phyloP scores from a whole-genome alignment of 768 basidiomycete species.

The Tulasnella sp. region DNA sequence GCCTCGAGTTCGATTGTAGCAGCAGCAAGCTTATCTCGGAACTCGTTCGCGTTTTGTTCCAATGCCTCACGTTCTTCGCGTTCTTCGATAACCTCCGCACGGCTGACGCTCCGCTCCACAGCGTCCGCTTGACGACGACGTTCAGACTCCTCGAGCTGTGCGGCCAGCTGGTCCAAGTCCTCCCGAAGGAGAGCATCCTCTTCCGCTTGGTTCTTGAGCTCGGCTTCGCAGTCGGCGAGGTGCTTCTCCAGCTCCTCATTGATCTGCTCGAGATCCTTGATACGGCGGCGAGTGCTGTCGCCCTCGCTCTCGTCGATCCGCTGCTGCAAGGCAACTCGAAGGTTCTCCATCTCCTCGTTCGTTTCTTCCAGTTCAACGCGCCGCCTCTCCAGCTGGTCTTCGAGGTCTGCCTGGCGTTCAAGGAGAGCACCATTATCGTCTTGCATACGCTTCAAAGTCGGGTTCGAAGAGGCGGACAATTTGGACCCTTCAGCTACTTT shows the following conservation, averaged over 20 bases:
- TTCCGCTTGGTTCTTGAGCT: conserved; percentile 43
- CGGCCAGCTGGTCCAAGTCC: conserved; percentile 51
- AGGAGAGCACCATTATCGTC: conserved; percentile 60
- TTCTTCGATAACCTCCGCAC: conserved; percentile 61
- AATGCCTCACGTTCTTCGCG: conserved; percentile 66
- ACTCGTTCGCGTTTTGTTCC: conserved; percentile 47
- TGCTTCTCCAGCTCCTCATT: conserved; percentile 41
- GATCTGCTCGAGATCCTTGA: conserved; percentile 3
- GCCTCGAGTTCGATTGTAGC: conserved; percentile 75
- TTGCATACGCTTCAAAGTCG: conserved; percentile 45
- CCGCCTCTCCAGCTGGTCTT: conserved; percentile 60
- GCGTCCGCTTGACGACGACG: conserved; percentile 54
- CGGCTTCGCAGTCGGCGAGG: conserved; percentile 36
- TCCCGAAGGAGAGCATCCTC: conserved; percentile 66
- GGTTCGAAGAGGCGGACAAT: conserved; percentile 24
- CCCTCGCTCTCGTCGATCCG: conserved; percentile 36
- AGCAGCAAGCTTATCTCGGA: conserved; percentile 71
- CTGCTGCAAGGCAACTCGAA: conserved; percentile 60
- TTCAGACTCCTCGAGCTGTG: conserved; percentile 61
- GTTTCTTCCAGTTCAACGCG: conserved; percentile 69
- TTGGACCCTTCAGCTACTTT: conserved; percentile 14
- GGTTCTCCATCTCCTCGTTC: conserved; percentile 69
- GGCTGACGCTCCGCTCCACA: conserved; percentile 63
- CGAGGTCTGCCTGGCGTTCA: conserved; percentile 26
- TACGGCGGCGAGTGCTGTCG: conserved; percentile 29